A percentile compares a stretch with the other conserved stretches of the same genome.
These are phyloP conservation scores for Clonostachys rosea DNA, from an alignment of 2,329 filamentous ascomycete genomes.

Conservation along the genomic window DNA sequence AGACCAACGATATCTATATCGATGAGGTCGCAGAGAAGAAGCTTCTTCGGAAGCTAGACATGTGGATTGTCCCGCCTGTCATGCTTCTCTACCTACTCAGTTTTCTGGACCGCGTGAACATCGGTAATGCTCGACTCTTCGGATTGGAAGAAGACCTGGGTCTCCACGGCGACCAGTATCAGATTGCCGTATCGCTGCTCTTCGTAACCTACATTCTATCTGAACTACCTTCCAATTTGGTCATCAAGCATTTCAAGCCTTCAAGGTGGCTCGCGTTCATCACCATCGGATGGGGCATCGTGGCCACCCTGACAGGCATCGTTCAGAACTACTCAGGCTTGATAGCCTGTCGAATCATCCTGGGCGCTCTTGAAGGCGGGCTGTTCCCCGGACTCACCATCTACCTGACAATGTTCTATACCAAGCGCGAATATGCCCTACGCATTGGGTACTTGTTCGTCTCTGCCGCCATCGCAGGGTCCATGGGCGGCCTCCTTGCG, in stretches of 20 bases:
- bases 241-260: constrained; percentile 30
- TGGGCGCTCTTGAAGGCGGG: constrained; percentile 40
- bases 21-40: constrained; percentile 19
- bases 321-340: constrained; percentile 32
- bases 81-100: constrained; percentile 52
- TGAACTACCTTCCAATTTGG: constrained; percentile 34
- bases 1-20: constrained; percentile 14
- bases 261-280: constrained; percentile 13
- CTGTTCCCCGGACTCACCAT: constrained; percentile 31
- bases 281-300: constrained; percentile 6
- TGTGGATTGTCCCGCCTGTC: constrained; percentile 57
- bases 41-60: constrained; percentile 55
- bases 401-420: constrained; percentile 46
- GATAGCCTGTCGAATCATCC: constrained; percentile 33
- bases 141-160: constrained; percentile 56
- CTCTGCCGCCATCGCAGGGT: constrained; percentile 29
- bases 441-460: constrained; percentile 31
- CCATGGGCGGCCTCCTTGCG: constrained; percentile 17
- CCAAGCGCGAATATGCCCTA: constrained; percentile 45
- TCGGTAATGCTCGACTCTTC: constrained; percentile 60
- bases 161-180: constrained; percentile 52
- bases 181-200: constrained; percentile 26
- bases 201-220: constrained; percentile 29
- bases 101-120: constrained; percentile 22
- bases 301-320: constrained; percentile 37